A percentile compares a stretch with the other conserved stretches of the same genome.
phyloP scores from a whole-genome alignment of 73 alveolate genomes.

The Tetrahymena elliotti region DNA sequence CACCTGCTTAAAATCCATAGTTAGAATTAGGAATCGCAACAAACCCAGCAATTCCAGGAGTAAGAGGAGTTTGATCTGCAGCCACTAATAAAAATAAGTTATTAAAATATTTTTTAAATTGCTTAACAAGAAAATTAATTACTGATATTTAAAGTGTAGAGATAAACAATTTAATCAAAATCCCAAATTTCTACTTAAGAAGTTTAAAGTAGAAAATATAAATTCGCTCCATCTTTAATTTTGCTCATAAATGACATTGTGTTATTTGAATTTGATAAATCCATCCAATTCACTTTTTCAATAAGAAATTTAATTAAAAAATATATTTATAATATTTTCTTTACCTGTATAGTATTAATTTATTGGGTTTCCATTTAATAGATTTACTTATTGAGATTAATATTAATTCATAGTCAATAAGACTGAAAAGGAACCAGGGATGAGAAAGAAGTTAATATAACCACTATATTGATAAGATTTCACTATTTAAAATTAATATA shows the following conservation, averaged over 20 bases:
- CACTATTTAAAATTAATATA: not conserved
- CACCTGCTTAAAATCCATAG: not conserved
- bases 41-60: not conserved
- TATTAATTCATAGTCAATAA: not conserved
- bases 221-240: not conserved
- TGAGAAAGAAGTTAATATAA: not conserved
- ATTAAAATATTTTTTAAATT: not conserved
- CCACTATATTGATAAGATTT: not conserved
- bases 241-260: not conserved
- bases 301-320: not conserved
- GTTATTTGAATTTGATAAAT: not conserved
- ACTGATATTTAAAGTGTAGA: not conserved
- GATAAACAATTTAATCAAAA: not conserved
- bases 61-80: not conserved
- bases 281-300: not conserved
- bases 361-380: not conserved
- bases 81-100: not conserved
- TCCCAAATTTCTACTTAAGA: not conserved
- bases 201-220: not conserved
- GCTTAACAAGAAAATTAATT: not conserved
- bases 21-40: not conserved
- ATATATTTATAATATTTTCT: not conserved
- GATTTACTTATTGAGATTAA: not conserved
- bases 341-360: not conserved
- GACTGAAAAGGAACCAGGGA: not conserved